Evolutionary conservation across 2,329 filamentous ascomycete species (phyloP), one percentile per base, ranked within the genome.

Genomic region (Akanthomyces uredinophilus): DNA sequence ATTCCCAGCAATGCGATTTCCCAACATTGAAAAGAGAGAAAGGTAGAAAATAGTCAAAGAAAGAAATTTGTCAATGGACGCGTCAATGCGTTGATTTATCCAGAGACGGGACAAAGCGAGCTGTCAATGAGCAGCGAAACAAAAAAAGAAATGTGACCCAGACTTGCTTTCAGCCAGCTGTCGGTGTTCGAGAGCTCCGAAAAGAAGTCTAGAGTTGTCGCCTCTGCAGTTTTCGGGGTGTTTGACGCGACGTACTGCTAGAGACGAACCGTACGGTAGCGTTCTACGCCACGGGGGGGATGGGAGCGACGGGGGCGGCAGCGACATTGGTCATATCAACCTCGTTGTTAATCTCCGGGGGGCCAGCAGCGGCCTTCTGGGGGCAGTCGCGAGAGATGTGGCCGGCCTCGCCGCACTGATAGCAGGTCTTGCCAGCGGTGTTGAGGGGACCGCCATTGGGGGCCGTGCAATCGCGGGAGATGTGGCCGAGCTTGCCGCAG

Each of bases 401-500:
- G 59, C 95, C 95, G 63, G 92, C 87, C 81, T 97, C 91, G 68
- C 94, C 92, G 75, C 95, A 99, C 77, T 93, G 90, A 82, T 99
- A 99, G 86, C 95, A 99, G 67, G 93, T 96, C 87, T 98, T 99
- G 73, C 94, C 94, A 66, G 91, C 92, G 66, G 92, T 96, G 85
- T 95, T 97, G 68, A 98, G 83, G 52, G 94, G 92, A 27, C 95
- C 95, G 62, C 95, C 95, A 76, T 98, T 98, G 66, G 95, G 94
- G 65, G 94, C 92, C 52, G 93, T 96, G 83, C 95, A 99, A 78
- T 99, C 95, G 70, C 83, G 82, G 13, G 91, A 96, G 77, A 96
- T 96, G 80, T 96, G 92, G 57, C 92, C 92, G 69, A 96, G 87
- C 82, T 96, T 96, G 75, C 93, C 93, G 74, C 93, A 97, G 68